phyloP scores from a whole-genome alignment of 208 protist genomes.

The Crithidia thermophila region DNA sequence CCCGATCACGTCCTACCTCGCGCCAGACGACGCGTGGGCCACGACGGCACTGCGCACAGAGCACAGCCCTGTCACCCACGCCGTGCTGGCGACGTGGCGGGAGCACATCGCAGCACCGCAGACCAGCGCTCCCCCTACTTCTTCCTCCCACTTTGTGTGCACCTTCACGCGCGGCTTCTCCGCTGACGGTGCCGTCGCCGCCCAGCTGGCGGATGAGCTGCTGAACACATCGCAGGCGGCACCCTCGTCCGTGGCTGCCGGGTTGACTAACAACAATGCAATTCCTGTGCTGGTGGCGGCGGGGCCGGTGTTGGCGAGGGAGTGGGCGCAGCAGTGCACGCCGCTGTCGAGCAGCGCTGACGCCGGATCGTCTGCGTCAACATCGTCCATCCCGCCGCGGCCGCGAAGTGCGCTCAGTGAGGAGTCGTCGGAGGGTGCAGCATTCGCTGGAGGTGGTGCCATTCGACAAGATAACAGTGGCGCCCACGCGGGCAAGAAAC shows the following conservation, averaged over 20 bases:
- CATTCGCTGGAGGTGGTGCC: not conserved
- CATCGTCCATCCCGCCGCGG: constrained; percentile 13
- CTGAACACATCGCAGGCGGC: constrained; percentile 12
- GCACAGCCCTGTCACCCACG: constrained; percentile 20
- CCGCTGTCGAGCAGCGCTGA: not conserved
- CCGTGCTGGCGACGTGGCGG: constrained; percentile 24
- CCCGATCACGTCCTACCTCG: constrained; percentile 24
- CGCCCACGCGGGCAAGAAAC: not conserved
- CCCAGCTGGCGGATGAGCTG: constrained; percentile 26
- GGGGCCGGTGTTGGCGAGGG: constrained; percentile 65
- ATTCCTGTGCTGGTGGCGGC: constrained; percentile 54
- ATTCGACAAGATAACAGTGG: not conserved
- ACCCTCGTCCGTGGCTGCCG: not conserved
- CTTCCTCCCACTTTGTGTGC: constrained; percentile 22
- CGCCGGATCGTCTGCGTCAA: not conserved
- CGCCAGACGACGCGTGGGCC: constrained; percentile 15
- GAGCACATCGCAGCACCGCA: not conserved
- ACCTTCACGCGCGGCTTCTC: constrained; percentile 64
- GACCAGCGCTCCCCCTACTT: not conserved
- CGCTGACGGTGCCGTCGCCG: constrained; percentile 40
- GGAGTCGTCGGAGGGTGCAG: not conserved
- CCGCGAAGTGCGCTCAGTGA: constrained; percentile 11
- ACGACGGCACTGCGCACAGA: constrained; percentile 9
- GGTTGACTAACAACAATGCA: not conserved
- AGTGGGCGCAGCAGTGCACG: constrained; percentile 58